Evolutionary conservation across 1,139 yeast genomes (phyloP), one percentile per base, ranked within the genome.

Genomic region (Yamadazyma atlantica): DNA sequence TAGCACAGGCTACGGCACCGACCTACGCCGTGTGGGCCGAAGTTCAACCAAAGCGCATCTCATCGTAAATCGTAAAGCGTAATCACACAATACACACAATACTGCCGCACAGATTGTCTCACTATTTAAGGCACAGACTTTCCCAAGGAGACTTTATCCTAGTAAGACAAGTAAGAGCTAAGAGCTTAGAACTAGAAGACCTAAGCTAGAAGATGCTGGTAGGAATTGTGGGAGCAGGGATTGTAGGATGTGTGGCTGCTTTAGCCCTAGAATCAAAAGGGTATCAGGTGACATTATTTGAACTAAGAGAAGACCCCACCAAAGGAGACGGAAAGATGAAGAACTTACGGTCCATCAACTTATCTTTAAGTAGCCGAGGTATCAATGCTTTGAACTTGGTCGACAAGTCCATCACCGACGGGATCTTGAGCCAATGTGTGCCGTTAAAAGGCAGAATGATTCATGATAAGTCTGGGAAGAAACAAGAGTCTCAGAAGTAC

Each of bases 371-470:
- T 38, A 82, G 80, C 39, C 71, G 97, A 40, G 97, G 97, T 0
- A 81, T 89, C 39, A 61, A 73, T 23, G 86, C 96, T 0, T 60
- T 90, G 53, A 64, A 71, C 36, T 69, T 69, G 38, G 80, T 89
- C 3, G 89, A 85, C 53, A 58, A 64, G 1, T 73, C 62, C 9
- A 69, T 88, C 69, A 78, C 85, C 7, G 61, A 64, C 0, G 58
- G 80, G 13, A 73, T 86, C 2, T 55, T 85, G 48, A 64, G 68
- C 29, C 77, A 78, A 33, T 75, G 85, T 14, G 83, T 86, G 25
- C 96, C 96, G 3, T 85, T 90, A 90, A 64, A 75, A 34, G 97
- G 96, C 1, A 69, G 97, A 32, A 89, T 89, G 97, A 81, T 90
- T 41, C 97, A 90, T 57, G 83, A 82, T 49, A 39, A 61, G 15